Evolutionary conservation across 129 eudicot species (phyloP).

Genomic region (Centrapalus pauciflorus): DNA sequence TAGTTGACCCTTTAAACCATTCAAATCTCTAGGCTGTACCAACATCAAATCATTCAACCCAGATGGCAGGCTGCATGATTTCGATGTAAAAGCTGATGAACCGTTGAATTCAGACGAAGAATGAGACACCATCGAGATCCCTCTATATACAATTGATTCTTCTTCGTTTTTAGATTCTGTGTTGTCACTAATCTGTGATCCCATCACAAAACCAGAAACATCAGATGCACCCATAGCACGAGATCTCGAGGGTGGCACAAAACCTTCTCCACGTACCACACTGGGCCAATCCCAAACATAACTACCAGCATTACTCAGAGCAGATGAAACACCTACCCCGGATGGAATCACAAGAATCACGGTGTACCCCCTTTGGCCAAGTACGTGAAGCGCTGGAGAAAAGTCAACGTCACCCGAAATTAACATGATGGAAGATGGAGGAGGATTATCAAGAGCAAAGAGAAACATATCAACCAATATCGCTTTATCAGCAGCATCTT

Average conservation of each 20-base stretch:
- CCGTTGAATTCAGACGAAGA: slow-evolving; percentile 38
- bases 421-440: slow-evolving; percentile 87
- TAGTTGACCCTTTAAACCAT: slow-evolving; percentile 70
- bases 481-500: slow-evolving; percentile 99
- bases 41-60: slow-evolving; percentile 45
- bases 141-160: slow-evolving; percentile 77
- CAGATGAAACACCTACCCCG: slow-evolving; percentile 69
- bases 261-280: slow-evolving; percentile 83
- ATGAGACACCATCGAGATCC: slow-evolving; percentile 44
- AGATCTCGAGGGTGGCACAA: slow-evolving; percentile 48
- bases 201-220: slow-evolving; percentile 24
- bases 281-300: slow-evolving; percentile 93
- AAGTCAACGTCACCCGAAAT: slow-evolving; percentile 96
- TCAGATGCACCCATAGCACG: slow-evolving; percentile 28
- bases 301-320: slow-evolving; percentile 82
- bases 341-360: slow-evolving; percentile 83
- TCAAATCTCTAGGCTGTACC: slow-evolving; percentile 90
- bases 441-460: slow-evolving; percentile 91
- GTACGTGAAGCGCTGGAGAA: slow-evolving; percentile 88
- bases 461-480: slow-evolving; percentile 94
- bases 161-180: slow-evolving; percentile 54
- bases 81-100: slow-evolving; percentile 19
- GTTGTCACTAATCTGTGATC: slow-evolving; percentile 31
- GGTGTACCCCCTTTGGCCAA: slow-evolving; percentile 93
- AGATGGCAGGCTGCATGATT: slow-evolving; percentile 39